A percentile compares a stretch with the other conserved stretches of the same genome.
Conservation (phyloP, 805 yeast genomes). For the Torulaspora quercuum region DNA sequence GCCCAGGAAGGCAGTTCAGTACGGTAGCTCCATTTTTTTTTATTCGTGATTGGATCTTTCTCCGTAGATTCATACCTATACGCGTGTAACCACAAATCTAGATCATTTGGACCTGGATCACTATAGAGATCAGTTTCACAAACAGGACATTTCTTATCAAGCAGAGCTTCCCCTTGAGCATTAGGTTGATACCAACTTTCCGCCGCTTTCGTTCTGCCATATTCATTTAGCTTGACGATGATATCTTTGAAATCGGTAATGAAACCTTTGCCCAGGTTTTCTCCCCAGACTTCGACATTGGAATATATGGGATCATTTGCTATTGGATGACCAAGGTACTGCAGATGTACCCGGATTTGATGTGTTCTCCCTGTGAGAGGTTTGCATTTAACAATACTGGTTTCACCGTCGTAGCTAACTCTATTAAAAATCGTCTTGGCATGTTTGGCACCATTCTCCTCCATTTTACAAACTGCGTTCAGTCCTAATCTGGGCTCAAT, state of each 20-base stretch:
- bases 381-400: constrained; percentile 67
- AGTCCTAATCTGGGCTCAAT: constrained; percentile 71
- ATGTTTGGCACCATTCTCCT: constrained; percentile 46
- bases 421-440: constrained; percentile 71
- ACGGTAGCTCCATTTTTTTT: constrained; percentile 62
- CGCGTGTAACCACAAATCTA: constrained; percentile 90
- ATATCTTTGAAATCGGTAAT: constrained; percentile 49
- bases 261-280: constrained; percentile 59
- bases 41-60: constrained; percentile 25
- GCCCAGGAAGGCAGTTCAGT: constrained; percentile 88
- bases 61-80: constrained; percentile 62
- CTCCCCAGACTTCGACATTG: constrained; percentile 77
- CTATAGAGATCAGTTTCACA: constrained; percentile 72
- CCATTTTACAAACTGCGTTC: constrained; percentile 46
- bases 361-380: constrained; percentile 95
- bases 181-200: constrained; percentile 62
- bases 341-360: constrained; percentile 91
- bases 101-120: constrained; percentile 86
- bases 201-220: constrained; percentile 70
- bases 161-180: constrained; percentile 62
- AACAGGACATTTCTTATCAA: constrained; percentile 55
- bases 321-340: constrained; percentile 83
- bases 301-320: constrained; percentile 92
- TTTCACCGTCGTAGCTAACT: constrained; percentile 62
- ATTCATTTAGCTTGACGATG: constrained; percentile 47